phyloP scores from a whole-genome alignment of 768 basidiomycete genomes.

The Boletales sp. region DNA sequence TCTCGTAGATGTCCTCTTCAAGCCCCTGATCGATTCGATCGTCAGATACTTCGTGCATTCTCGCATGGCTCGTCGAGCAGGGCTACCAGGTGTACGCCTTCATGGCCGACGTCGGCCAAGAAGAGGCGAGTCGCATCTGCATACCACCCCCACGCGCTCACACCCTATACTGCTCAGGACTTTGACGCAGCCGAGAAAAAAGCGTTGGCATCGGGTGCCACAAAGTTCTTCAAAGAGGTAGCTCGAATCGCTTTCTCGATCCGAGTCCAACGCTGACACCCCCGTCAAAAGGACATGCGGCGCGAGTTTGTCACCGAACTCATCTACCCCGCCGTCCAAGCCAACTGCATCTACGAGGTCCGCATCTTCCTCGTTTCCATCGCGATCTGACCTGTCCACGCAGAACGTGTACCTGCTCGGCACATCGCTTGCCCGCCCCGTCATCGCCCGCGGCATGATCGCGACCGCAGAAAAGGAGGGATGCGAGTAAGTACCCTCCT shows the following conservation, averaged over 20 bases:
- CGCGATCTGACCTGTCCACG: background rate
- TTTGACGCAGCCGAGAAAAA: conserved; percentile 90
- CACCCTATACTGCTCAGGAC: conserved; percentile 55
- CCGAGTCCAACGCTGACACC: background rate
- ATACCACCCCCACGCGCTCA: background rate
- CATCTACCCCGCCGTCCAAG: conserved; percentile 97
- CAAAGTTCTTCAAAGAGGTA: conserved; percentile 91
- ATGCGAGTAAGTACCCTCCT: conserved; percentile 74
- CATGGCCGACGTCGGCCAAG: conserved; percentile 94
- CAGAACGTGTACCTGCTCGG: conserved; percentile 98
- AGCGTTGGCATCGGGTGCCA: conserved; percentile 88
- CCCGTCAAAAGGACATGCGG: conserved; percentile 73
- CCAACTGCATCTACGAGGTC: conserved; percentile 98
- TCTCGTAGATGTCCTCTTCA: background rate
- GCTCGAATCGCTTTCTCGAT: background rate
- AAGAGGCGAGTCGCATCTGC: conserved; percentile 53
- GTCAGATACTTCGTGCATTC: conserved; percentile 95
- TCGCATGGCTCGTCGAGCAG: conserved; percentile 97
- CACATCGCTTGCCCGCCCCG: conserved; percentile 95
- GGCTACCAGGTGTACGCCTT: conserved; percentile 97
- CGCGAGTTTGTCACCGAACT: conserved; percentile 94
- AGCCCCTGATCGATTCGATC: conserved; percentile 6
- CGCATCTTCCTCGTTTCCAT: conserved; percentile 5
- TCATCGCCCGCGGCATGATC: conserved; percentile 99
- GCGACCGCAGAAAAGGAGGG: conserved; percentile 83